Conservation (phyloP, 768 basidiomycete species). For the Dacryopinax spathularia region DNA sequence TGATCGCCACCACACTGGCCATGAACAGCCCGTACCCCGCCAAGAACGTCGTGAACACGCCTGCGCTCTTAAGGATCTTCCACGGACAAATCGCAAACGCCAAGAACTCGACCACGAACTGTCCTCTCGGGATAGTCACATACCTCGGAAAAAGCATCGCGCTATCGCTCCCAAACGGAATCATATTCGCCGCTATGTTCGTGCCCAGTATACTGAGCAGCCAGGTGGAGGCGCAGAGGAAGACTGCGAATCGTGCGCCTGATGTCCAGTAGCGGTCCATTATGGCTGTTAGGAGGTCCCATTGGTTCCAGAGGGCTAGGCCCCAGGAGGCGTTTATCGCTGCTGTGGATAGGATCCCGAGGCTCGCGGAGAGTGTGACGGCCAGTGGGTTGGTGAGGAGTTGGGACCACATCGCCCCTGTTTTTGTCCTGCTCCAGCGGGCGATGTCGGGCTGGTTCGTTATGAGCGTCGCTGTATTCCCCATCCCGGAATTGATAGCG, state of each 20-base stretch:
- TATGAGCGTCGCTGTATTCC: neutral
- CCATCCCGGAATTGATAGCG: neutral
- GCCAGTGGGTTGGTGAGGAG: neutral
- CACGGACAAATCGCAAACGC: slow-evolving; percentile 1
- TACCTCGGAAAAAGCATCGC: neutral
- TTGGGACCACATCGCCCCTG: neutral
- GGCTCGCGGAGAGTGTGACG: neutral
- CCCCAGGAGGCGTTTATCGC: neutral
- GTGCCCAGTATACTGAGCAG: neutral
- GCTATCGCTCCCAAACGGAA: neutral
- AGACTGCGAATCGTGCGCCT: neutral
- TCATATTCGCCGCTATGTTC: neutral
- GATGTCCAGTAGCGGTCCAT: neutral
- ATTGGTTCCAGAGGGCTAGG: neutral
- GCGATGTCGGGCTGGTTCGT: slow-evolving; percentile 2
- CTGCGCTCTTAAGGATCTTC: neutral
- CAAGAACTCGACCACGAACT: neutral
- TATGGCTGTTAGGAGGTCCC: neutral
- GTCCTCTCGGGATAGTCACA: neutral
- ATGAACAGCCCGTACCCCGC: neutral
- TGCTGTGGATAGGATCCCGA: neutral
- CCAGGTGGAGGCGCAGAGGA: neutral
- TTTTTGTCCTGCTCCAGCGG: neutral
- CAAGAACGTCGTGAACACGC: neutral
- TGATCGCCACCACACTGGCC: neutral